phyloP scores from a whole-genome alignment of 768 basidiomycete species.

The Phylloporus sp. region DNA sequence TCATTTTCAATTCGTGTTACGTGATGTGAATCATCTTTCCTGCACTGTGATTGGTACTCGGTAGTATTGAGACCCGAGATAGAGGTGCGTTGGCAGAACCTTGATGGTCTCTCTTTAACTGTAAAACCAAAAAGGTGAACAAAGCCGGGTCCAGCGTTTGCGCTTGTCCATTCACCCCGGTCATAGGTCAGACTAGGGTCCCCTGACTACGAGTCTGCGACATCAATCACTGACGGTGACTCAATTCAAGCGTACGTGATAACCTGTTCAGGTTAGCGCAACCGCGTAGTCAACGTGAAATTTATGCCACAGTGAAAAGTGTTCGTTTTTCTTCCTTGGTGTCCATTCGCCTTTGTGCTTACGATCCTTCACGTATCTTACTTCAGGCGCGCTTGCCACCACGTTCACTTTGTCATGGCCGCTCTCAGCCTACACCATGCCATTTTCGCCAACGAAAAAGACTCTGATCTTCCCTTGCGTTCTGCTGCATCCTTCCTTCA shows the following conservation, averaged over 20 bases:
- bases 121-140: constrained; percentile 15
- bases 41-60: constrained; percentile 16
- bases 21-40: constrained; percentile 17
- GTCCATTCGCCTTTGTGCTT: constrained; percentile 1
- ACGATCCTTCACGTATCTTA: constrained; percentile 11
- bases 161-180: not conserved
- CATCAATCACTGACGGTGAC: constrained; percentile 1
- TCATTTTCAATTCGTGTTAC: constrained; percentile 23
- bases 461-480: constrained; percentile 13
- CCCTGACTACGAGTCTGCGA: not conserved
- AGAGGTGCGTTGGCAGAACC: constrained; percentile 11
- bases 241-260: constrained; percentile 6
- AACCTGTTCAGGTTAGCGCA: constrained; percentile 1
- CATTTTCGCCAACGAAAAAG: constrained; percentile 38
- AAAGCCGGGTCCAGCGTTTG: constrained; percentile 6
- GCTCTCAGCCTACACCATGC: constrained; percentile 56
- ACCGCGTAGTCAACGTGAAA: not conserved
- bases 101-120: constrained; percentile 6
- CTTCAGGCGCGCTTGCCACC: constrained; percentile 7
- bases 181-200: constrained; percentile 11
- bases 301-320: constrained; percentile 14
- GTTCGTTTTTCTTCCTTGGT: constrained; percentile 12
- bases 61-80: constrained; percentile 9
- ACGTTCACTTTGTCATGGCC: constrained; percentile 42
- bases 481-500: constrained; percentile 21